A percentile compares a stretch with the other conserved stretches of the same genome.
phyloP scores from a whole-genome alignment of 1,139 yeast species.

The Sugiyamaella sp. region DNA sequence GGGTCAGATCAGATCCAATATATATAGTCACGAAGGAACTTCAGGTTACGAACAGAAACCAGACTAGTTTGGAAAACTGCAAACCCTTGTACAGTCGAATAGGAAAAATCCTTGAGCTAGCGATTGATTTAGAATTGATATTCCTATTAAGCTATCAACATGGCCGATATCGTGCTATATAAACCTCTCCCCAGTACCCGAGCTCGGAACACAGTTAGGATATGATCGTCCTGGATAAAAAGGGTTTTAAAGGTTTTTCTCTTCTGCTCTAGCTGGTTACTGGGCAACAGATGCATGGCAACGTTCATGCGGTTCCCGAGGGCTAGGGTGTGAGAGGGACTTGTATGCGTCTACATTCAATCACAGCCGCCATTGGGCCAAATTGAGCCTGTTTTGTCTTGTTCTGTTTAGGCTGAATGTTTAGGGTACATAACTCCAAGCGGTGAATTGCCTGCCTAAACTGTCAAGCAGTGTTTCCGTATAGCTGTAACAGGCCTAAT shows the following conservation, averaged over 20 bases:
- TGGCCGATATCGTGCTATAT: background rate
- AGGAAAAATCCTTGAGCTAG: background rate
- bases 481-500: no score
- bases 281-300: background rate
- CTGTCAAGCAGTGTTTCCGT: no score
- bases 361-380: no score
- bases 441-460: no score
- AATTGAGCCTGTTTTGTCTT: no score
- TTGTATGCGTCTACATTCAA: no score
- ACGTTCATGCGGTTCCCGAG: no score
- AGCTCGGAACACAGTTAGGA: background rate
- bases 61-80: background rate
- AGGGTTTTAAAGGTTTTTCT: background rate
- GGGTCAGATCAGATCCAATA: no score
- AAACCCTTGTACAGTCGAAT: background rate
- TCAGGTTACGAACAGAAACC: background rate
- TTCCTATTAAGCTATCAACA: background rate
- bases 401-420: no score
- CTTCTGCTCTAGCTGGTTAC: background rate
- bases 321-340: no score
- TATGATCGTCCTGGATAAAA: background rate
- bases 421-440: no score
- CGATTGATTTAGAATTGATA: background rate
- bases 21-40: background rate
- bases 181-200: background rate